Evolutionary conservation across 2,329 filamentous ascomycete genomes (phyloP).

Genomic region (Pestalotiopsis fici): DNA sequence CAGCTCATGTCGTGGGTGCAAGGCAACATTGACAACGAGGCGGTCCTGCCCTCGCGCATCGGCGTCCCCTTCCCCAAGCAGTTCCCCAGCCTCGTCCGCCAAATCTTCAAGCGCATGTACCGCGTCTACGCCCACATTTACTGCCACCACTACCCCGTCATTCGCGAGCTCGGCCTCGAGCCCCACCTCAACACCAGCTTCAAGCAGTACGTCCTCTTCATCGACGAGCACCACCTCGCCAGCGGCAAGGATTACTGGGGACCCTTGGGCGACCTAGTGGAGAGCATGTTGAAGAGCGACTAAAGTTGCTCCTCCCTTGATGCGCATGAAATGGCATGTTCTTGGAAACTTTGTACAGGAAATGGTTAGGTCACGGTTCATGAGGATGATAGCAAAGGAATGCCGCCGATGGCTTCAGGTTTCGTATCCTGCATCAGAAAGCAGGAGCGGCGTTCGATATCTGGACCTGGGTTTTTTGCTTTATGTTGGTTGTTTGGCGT

Average conservation of each 20-base stretch:
- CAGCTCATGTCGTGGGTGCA: conserved; percentile 98
- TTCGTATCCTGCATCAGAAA: too few species aligned
- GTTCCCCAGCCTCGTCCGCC: conserved; percentile 84
- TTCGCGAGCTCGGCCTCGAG: conserved; percentile 91
- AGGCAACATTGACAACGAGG: conserved; percentile 91
- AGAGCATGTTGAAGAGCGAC: conserved; percentile 96
- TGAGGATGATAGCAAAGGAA: not conserved
- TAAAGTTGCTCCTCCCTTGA: conserved; percentile 36
- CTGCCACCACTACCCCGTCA: conserved; percentile 98
- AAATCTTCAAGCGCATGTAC: conserved; percentile 99
- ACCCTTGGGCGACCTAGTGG: conserved; percentile 89
- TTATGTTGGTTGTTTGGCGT: conserved; percentile 21
- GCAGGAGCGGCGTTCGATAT: not conserved
- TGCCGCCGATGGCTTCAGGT: not conserved
- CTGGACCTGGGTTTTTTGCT: not conserved
- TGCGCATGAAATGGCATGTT: not conserved
- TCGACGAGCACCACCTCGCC: conserved; percentile 91
- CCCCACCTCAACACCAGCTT: conserved; percentile 98
- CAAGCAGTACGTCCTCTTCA: conserved; percentile 99
- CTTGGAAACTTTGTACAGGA: not conserved
- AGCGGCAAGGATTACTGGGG: conserved; percentile 98
- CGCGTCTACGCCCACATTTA: conserved; percentile 99
- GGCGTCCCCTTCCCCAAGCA: conserved; percentile 94
- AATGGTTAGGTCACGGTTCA: not conserved
- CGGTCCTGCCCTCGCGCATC: conserved; percentile 91